Conservation (phyloP, 208 protist species). For the Leishmania aethiopica region DNA sequence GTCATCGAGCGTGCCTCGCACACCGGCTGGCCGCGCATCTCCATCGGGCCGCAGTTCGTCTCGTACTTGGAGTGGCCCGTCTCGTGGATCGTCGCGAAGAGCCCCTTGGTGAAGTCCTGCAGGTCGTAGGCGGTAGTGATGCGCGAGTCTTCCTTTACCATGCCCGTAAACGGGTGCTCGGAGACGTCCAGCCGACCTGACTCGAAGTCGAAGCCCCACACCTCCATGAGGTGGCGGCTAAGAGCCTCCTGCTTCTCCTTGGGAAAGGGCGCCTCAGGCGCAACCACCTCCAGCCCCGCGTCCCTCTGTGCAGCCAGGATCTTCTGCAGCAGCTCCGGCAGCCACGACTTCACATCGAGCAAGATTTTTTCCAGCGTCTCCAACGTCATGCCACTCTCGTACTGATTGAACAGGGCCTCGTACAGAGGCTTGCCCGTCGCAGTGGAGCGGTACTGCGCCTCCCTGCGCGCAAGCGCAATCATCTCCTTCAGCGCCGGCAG, state of each 20-base stretch:
- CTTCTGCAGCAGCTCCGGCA: conserved; percentile 67
- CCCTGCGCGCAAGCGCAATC: conserved; percentile 66
- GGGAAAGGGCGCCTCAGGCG: conserved; percentile 49
- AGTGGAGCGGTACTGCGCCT: conserved; percentile 47
- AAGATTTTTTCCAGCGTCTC: conserved; percentile 69
- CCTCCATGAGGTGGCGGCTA: conserved; percentile 48
- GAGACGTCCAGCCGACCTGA: conserved; percentile 82
- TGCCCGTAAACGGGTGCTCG: conserved; percentile 88
- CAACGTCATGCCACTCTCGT: conserved; percentile 78
- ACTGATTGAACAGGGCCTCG: conserved; percentile 77
- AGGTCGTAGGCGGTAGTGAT: conserved; percentile 86
- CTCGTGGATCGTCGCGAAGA: conserved; percentile 87
- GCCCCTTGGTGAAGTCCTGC: conserved; percentile 42
- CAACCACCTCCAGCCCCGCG: conserved; percentile 16
- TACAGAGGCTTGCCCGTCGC: conserved; percentile 51
- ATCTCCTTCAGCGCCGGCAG: conserved; percentile 75
- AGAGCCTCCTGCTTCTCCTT: conserved; percentile 62
- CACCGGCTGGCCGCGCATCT: conserved; percentile 65
- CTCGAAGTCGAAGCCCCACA: conserved; percentile 85
- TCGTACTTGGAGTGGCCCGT: conserved; percentile 91
- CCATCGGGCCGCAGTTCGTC: conserved; percentile 69
- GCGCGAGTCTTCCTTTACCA: conserved; percentile 76
- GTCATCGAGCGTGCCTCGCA: conserved; percentile 57
- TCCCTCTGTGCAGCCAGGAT: conserved; percentile 55
- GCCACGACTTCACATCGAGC: conserved; percentile 70